phyloP scores from a whole-genome alignment of 139 green algal species.

The Nannochloris sp. region DNA sequence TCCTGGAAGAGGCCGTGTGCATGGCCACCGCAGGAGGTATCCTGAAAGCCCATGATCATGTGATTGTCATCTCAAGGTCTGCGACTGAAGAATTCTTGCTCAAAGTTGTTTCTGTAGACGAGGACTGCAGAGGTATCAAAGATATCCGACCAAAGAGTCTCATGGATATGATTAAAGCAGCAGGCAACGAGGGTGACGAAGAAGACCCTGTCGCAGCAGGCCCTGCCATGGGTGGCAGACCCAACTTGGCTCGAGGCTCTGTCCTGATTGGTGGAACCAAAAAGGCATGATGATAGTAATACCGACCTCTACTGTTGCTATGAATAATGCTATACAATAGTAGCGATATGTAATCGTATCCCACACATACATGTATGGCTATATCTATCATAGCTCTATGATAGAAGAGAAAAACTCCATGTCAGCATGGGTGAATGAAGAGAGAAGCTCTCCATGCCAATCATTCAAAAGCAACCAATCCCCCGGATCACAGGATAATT shows the following conservation, averaged over 20 bases:
- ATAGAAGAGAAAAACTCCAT: no score
- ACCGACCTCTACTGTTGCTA: not conserved
- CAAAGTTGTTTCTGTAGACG: slow-evolving; percentile 37
- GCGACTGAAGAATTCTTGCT: slow-evolving; percentile 28
- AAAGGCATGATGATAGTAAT: not conserved
- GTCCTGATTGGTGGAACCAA: slow-evolving; percentile 5
- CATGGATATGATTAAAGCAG: slow-evolving; percentile 26
- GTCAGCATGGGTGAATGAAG: no score
- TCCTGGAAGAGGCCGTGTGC: slow-evolving; percentile 57
- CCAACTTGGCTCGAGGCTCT: slow-evolving; percentile 3
- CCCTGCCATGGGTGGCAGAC: not conserved
- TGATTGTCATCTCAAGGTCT: slow-evolving; percentile 24
- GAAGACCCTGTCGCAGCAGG: not conserved
- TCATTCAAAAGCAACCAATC: no score
- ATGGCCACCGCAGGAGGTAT: slow-evolving; percentile 45
- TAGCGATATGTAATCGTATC: no score
- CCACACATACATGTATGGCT: no score
- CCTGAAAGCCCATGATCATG: slow-evolving; percentile 38
- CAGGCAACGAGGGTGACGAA: slow-evolving; percentile 7
- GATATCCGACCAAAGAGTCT: slow-evolving; percentile 30
- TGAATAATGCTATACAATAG: no score
- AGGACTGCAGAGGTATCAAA: slow-evolving; percentile 28
- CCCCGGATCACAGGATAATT: no score
- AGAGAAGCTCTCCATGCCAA: no score
- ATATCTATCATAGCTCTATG: no score